Percentiles rank a stretch among this genome's conserved stretches.
Conservation (phyloP, 139 green algal species). For the Micractinium sp. region DNA sequence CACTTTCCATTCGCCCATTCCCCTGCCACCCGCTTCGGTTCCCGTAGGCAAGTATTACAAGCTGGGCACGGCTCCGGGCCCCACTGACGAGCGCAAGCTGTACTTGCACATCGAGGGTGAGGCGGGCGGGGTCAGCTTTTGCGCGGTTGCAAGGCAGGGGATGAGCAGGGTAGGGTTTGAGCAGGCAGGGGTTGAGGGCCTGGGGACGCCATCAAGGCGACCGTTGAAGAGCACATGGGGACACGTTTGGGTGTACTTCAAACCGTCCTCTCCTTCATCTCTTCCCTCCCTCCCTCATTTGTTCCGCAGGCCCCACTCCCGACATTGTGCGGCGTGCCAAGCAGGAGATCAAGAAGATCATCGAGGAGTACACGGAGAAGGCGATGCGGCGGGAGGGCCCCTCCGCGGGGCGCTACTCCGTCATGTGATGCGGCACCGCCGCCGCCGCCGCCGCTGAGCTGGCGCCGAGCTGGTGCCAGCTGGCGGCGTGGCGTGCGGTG, state of each 20-base stretch:
- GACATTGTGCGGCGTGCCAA: slow-evolving; percentile 79
- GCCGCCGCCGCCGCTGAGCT: background rate
- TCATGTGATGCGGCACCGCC: slow-evolving; percentile 38
- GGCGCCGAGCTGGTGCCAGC: background rate
- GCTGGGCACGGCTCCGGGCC: slow-evolving; percentile 52
- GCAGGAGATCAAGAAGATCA: slow-evolving; percentile 78
- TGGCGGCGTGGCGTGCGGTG: background rate
- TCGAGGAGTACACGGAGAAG: slow-evolving; percentile 88
- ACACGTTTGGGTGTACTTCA: too few species aligned
- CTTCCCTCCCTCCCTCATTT: background rate
- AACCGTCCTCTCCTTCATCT: background rate
- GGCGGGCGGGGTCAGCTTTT: slow-evolving; percentile 2
- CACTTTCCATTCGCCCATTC: too few species aligned
- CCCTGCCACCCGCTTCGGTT: too few species aligned
- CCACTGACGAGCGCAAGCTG: slow-evolving; percentile 91
- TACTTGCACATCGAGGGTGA: slow-evolving; percentile 92
- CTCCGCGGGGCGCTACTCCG: slow-evolving; percentile 56
- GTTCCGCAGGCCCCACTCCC: slow-evolving; percentile 63
- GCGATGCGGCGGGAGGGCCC: slow-evolving; percentile 79
- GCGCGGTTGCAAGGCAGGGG: background rate
- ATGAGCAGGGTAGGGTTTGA: background rate
- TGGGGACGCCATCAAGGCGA: too few species aligned
- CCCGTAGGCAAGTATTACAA: slow-evolving; percentile 66
- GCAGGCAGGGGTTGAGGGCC: background rate
- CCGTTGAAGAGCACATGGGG: too few species aligned